These are phyloP conservation scores for Veloporphyrellus conicus DNA, from an alignment of 1,284 basidiomycete species.

Conservation along the genomic window DNA sequence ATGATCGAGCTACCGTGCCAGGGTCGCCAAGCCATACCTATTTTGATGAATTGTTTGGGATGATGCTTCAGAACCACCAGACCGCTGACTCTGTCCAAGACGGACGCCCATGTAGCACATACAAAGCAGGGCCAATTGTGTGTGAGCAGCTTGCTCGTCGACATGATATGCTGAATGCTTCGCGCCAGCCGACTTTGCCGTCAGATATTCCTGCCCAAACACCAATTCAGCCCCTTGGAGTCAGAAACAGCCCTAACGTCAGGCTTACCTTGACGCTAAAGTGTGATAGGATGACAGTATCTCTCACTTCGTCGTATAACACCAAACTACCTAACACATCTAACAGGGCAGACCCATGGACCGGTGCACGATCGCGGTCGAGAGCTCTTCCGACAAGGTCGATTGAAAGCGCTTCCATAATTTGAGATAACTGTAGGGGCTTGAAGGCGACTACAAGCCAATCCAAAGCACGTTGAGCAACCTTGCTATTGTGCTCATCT, in stretches of 20 bases:
- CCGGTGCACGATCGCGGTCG: neutral
- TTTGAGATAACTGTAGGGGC: neutral
- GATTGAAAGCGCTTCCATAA: neutral
- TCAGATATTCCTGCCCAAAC: neutral
- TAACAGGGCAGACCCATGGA: neutral
- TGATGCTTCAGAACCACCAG: neutral
- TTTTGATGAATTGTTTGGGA: too few species aligned
- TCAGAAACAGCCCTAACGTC: neutral
- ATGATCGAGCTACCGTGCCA: too few species aligned
- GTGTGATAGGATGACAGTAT: neutral
- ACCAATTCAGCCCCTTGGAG: neutral
- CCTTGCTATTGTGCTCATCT: neutral
- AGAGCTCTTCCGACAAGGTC: neutral
- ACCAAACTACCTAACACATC: neutral
- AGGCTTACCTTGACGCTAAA: neutral
- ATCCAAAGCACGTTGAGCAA: neutral
- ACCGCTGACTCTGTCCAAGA: neutral
- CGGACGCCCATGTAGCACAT: constrained; percentile 3
- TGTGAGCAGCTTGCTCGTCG: neutral
- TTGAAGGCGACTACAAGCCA: neutral
- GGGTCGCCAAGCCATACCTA: too few species aligned
- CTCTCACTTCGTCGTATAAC: neutral
- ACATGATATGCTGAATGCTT: neutral
- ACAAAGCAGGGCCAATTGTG: neutral
- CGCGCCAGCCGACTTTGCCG: neutral